phyloP scores from a whole-genome alignment of 2,329 filamentous ascomycete species.

The Cercospora citrullina region DNA sequence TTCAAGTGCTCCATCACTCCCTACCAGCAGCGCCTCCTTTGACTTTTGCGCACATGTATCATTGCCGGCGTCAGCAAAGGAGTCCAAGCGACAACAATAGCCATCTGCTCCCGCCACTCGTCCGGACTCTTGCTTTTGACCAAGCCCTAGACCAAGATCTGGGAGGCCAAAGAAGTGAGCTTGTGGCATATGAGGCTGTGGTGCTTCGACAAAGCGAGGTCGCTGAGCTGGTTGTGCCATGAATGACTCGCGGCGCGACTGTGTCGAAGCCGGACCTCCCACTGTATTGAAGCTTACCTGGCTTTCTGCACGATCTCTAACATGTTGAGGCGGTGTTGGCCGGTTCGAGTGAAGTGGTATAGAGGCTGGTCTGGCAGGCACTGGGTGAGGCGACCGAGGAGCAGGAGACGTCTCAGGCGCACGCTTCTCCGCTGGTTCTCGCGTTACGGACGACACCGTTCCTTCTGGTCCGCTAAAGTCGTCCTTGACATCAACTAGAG shows the following conservation, averaged over 20 bases:
- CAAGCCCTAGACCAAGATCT: conserved; percentile 34
- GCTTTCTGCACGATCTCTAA: conserved; percentile 19
- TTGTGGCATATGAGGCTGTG: conserved; percentile 40
- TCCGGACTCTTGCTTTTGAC: conserved; percentile 38
- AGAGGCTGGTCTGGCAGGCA: conserved; percentile 1
- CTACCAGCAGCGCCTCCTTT: conserved; percentile 71
- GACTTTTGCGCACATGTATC: conserved; percentile 45
- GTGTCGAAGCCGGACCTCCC: conserved; percentile 3
- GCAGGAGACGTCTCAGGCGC: conserved; percentile 19
- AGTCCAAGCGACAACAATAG: conserved; percentile 81
- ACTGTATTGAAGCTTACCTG: conserved; percentile 13
- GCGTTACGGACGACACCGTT: conserved; percentile 15
- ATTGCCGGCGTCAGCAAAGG: conserved; percentile 54
- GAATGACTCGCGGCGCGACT: conserved; percentile 29
- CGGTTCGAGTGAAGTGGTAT: conserved; percentile 13
- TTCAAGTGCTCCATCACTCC: conserved; percentile 77
- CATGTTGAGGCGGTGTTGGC: background rate
- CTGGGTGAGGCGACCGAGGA: conserved; percentile 18
- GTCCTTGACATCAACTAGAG: conserved; percentile 24
- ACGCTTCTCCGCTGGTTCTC: conserved; percentile 20
- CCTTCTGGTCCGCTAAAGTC: conserved; percentile 22
- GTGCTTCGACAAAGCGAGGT: conserved; percentile 33
- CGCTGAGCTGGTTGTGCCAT: conserved; percentile 20
- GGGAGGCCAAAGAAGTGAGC: conserved; percentile 39
- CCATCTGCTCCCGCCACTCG: conserved; percentile 52